A percentile compares a stretch with the other conserved stretches of the same genome.
phyloP scores from a whole-genome alignment of 306 rosid genomes.

The Ammopiptanthus mongolicus region DNA sequence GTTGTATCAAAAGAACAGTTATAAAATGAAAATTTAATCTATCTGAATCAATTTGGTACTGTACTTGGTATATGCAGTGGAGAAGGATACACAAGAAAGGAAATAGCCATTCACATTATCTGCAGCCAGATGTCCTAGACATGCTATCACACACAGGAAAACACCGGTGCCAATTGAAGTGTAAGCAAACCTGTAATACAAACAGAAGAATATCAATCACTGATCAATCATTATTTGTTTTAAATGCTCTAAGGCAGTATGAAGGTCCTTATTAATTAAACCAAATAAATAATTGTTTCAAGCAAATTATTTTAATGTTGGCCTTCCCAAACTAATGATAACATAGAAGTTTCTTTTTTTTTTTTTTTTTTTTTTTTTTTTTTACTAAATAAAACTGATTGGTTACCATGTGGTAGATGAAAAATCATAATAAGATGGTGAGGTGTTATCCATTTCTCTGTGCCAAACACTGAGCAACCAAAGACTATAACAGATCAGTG shows the following conservation, averaged over 20 bases:
- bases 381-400: neutral
- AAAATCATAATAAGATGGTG: constrained; percentile 11
- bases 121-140: constrained; percentile 37
- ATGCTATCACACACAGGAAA: constrained; percentile 21
- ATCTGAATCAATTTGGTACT: neutral
- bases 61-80: neutral
- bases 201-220: neutral
- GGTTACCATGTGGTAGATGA: constrained; percentile 21
- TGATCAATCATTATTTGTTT: neutral
- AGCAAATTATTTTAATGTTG: neutral
- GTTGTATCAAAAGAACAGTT: neutral
- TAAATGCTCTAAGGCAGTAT: neutral
- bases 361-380: neutral
- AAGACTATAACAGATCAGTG: constrained; percentile 36
- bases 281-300: neutral
- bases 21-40: neutral
- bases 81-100: constrained; percentile 46
- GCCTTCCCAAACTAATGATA: neutral
- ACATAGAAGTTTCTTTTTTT: too few relatives aligned
- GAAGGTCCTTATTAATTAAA: neutral
- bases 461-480: constrained; percentile 44
- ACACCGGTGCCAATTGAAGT: constrained; percentile 27
- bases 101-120: constrained; percentile 23
- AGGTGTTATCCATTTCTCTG: constrained; percentile 13
- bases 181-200: neutral